Base-by-base conservation (phyloP, 1,139 yeast species). In the Suhomyces bokatorum region DNA sequence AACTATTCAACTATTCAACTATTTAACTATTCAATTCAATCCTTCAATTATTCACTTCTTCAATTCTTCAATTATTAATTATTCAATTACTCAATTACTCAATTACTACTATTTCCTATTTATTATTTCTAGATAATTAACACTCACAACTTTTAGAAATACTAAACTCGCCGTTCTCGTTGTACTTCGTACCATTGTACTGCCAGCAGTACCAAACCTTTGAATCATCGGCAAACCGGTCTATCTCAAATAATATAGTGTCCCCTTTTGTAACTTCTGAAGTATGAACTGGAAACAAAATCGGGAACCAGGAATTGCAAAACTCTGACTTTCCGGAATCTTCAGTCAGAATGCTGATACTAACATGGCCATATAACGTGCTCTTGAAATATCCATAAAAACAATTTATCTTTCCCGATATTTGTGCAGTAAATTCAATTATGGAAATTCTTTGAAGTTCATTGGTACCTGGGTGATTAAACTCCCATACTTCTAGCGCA, bases 171-270 rank as follows among this genome's bases (percentile, higher is more conserved):
- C 57, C 68, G 24, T 51, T 45, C 6, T 39, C 39, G 38, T 63
- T 63, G 47, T 66, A 64, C 10, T 32, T 35, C 17, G 35, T 46
- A 0, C 59, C 65, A 12, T 53, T 48, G 31, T 77, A 67, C 1
- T 77, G 67, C 95, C 96, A 88, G 53, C 81, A 86, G 56, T 87
- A 88, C 90, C 91, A 85, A 1, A 84, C 83, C 33, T 65, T 65
- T 1, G 63, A 55, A 5, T 58, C 62, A 29, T 64, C 66, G 6
- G 34, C 43, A 22, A 53, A 50, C 17, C 69, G 60, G 32, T 66
- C 67, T 0, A 83, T 62, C 33, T 76, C 77, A 7, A 85, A 53
- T 42, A 73, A 82, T 5, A 83, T 70, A 37, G 73, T 77, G 40
- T 83, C 85, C 1, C 79, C 62, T 3, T 42, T 30, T 7, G 42